phyloP scores from a whole-genome alignment of 1,284 basidiomycete genomes.

The Lignosus rhinocerotis region DNA sequence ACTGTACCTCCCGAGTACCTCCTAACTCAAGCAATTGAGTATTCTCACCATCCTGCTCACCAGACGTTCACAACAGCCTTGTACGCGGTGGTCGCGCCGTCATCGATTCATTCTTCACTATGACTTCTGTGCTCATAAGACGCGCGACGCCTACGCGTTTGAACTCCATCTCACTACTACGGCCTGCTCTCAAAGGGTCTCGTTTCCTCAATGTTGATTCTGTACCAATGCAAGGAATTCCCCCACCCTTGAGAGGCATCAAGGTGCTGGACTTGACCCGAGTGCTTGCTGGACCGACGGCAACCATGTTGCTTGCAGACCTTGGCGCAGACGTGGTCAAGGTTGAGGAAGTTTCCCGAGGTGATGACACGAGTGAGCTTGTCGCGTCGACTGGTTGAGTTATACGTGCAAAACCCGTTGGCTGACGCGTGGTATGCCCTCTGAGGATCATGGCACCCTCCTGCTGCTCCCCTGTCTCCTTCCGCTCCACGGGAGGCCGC shows the following conservation, averaged over 20 bases:
- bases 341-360: conserved; percentile 76
- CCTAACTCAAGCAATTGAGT: too few relatives aligned
- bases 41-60: background rate
- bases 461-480: conserved; percentile 62
- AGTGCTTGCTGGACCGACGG: conserved; percentile 87
- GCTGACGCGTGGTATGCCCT: conserved; percentile 8
- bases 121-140: conserved; percentile 7
- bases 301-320: conserved; percentile 89
- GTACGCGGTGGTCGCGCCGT: background rate
- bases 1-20: too few relatives aligned
- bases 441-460: conserved; percentile 79
- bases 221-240: conserved; percentile 46
- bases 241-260: conserved; percentile 78
- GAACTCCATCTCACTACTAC: background rate
- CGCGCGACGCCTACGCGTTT: background rate
- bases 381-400: conserved; percentile 14
- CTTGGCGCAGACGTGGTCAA: conserved; percentile 92
- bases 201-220: conserved; percentile 13
- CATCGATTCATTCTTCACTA: background rate
- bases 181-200: background rate
- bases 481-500: conserved; percentile 52
- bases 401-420: conserved; percentile 3
- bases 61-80: background rate
- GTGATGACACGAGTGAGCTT: conserved; percentile 86
- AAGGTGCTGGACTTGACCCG: conserved; percentile 86